Evolutionary conservation across 2,329 filamentous ascomycete species (phyloP).

Genomic region (Myrmaecium sp.): DNA sequence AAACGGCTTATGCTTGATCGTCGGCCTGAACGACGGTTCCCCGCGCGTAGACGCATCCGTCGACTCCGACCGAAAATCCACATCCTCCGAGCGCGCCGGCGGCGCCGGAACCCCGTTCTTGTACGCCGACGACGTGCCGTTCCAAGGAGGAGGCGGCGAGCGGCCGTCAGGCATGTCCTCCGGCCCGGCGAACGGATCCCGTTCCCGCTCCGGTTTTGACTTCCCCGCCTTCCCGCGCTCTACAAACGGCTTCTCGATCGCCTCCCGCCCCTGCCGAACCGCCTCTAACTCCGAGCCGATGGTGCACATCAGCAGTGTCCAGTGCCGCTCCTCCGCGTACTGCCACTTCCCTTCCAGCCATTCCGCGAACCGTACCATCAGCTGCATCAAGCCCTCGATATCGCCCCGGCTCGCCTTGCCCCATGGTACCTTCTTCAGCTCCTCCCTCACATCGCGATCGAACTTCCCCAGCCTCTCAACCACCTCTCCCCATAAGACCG

Average conservation of each 20-base stretch:
- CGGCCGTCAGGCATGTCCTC: too few species aligned
- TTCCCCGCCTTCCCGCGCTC: too few species aligned
- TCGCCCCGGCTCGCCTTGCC: conserved; percentile 8
- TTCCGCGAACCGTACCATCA: conserved; percentile 8
- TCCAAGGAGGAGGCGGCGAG: conserved; percentile 15
- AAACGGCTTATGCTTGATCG: conserved; percentile 12
- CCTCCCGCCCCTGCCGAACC: conserved; percentile 39
- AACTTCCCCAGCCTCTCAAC: conserved; percentile 44
- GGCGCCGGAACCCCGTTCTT: too few species aligned
- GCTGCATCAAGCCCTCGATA: conserved; percentile 12
- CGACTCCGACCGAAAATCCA: too few species aligned
- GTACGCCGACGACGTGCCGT: too few species aligned
- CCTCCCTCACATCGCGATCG: conserved; percentile 42
- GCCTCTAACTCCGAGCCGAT: conserved; percentile 59
- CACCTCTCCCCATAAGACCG: conserved; percentile 47
- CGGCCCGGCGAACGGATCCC: too few species aligned
- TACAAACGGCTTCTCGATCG: conserved; percentile 4
- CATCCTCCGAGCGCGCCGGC: too few species aligned
- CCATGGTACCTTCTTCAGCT: conserved; percentile 28
- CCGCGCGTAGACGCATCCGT: conserved; percentile 5
- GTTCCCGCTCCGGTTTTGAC: too few species aligned
- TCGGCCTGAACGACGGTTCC: neutral
- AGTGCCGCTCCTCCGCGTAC: conserved; percentile 42
- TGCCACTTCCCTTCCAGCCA: conserved; percentile 33
- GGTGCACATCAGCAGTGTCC: conserved; percentile 60